Evolutionary conservation across 2,329 filamentous ascomycete genomes (phyloP).

Genomic region (Myriosclerotinia scirpicola): DNA sequence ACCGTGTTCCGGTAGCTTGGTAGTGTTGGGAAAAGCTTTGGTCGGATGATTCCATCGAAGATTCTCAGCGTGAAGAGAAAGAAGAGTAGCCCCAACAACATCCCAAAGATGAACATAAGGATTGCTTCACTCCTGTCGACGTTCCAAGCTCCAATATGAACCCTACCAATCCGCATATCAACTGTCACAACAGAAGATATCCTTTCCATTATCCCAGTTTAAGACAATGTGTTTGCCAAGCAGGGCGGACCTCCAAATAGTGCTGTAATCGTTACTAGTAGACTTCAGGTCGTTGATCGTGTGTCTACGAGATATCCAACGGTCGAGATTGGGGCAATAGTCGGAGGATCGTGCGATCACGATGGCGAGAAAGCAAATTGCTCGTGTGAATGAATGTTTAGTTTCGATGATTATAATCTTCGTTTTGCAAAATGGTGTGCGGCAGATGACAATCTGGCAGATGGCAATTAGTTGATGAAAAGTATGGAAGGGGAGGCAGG

Average conservation of each 20-base stretch:
- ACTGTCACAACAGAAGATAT: background rate
- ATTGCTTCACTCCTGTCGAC: background rate
- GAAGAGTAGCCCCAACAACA: background rate
- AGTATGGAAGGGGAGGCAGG: background rate
- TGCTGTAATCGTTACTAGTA: background rate
- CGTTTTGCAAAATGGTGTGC: no score
- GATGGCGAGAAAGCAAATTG: background rate
- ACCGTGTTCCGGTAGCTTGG: background rate
- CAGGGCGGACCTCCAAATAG: background rate
- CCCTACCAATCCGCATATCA: background rate
- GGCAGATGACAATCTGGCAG: background rate
- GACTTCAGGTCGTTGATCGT: no score
- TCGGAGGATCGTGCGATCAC: background rate
- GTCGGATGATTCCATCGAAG: conserved; percentile 6
- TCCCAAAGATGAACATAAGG: conserved; percentile 6
- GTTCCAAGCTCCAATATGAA: background rate
- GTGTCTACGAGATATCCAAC: background rate
- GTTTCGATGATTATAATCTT: background rate
- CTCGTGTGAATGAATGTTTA: background rate
- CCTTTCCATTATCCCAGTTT: background rate
- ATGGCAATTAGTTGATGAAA: background rate
- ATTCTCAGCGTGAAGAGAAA: background rate
- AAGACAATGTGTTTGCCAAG: background rate
- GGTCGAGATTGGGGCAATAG: background rate
- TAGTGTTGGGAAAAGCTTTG: background rate